Evolutionary conservation across 2,329 filamentous ascomycete species (phyloP), one percentile per base, ranked within the genome.

Genomic region (Juglanconis oblonga): DNA sequence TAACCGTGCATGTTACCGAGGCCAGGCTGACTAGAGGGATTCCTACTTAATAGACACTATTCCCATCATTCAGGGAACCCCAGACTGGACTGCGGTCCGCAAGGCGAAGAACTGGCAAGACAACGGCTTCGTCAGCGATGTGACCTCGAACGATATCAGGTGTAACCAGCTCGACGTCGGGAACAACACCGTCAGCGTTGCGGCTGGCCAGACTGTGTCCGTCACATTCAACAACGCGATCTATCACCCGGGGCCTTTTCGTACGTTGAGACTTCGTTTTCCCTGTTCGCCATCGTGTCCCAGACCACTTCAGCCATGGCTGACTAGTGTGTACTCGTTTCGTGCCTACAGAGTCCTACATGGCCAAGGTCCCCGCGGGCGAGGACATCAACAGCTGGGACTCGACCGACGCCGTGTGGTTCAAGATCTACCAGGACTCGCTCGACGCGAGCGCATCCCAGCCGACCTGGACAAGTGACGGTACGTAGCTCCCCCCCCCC

Each of bases 151-250:
- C 14, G 65, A 68, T 45, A 71, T 72, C 56, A 65, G 70, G 35
- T 72, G 70, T 66, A 70, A 66, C 58, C 65, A 69, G 62, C 63
- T 68, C 35, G 56, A 55, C 24, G 62, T 65, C 7, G 66, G 65
- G 10, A 65, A 63, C 32, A 62, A 59, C 5, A 64, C 69, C 1
- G 68, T 69, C 5, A 62, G 62, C n/a, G 75, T 73, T 3, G 70
- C 67, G 17, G 75, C 76, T 14, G 77, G 77, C n/a, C 62, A 68
- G n/a, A 67, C 68, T 4, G 64, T 79, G 42, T 74, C 70, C 36
- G 78, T 78, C 66, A 70, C 71, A 29, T 72, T 74, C 13, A 71
- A 69, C 64, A 69, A 73, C 6, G 63, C 67, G 59, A 70, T 79
- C 56, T 70, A 70, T 58, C 74, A 76, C 64, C 74, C 74, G 3